Conservation (phyloP, 2,329 filamentous ascomycete genomes). For the Lasiodiplodia gonubiensis region DNA sequence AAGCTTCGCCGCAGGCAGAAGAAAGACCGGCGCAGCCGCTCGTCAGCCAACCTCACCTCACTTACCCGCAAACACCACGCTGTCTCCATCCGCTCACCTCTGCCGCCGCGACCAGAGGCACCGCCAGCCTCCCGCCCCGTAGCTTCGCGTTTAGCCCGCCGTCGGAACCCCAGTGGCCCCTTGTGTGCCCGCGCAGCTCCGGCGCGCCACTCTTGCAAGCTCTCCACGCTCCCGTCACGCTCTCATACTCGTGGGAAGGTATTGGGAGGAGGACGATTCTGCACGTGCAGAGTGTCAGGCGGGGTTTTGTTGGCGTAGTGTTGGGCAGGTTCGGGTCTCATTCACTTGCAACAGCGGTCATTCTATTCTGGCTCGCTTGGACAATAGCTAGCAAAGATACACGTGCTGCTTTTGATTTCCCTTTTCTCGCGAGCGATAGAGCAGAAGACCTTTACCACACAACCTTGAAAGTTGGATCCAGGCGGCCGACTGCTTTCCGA, state of each 20-base stretch:
- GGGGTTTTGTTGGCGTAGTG: constrained; percentile 25
- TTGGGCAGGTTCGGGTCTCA: constrained; percentile 27
- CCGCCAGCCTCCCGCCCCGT: constrained; percentile 2
- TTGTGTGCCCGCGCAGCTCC: constrained; percentile 6
- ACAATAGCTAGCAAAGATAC: constrained; percentile 58
- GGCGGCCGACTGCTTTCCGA: constrained; percentile 22
- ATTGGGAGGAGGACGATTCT: constrained; percentile 16
- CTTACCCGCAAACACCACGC: constrained; percentile 16
- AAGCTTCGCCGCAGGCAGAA: constrained; percentile 10
- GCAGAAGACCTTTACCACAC: constrained; percentile 26
- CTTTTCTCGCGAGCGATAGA: constrained; percentile 48
- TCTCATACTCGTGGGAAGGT: constrained; percentile 24
- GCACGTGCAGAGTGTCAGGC: constrained; percentile 16
- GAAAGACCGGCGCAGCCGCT: constrained; percentile 16
- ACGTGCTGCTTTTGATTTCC: constrained; percentile 47
- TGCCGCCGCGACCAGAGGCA: constrained; percentile 11
- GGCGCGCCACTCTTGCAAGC: constrained; percentile 8
- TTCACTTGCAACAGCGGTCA: constrained; percentile 34
- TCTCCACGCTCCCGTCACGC: constrained; percentile 4
- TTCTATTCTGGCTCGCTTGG: constrained; percentile 37
- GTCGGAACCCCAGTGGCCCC: neutral
- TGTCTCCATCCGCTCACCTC: constrained; percentile 3
- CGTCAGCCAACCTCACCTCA: constrained; percentile 25
- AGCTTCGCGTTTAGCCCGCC: constrained; percentile 5
- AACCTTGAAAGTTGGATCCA: constrained; percentile 26